phyloP scores from a whole-genome alignment of 306 rosid species.

The Arachis stenosperma region DNA sequence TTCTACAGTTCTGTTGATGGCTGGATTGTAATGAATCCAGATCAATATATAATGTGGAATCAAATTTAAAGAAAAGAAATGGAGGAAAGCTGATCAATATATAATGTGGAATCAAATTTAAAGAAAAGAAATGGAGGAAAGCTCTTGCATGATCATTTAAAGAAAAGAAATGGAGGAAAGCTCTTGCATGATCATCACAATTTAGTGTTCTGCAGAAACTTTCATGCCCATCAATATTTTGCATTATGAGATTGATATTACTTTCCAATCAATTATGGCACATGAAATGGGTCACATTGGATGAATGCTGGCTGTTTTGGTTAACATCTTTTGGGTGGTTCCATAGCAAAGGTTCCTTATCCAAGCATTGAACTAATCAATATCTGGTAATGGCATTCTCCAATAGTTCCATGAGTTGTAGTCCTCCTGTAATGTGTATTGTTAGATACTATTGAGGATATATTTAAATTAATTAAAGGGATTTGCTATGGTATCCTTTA shows the following conservation, averaged over 20 bases:
- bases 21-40: slow-evolving; percentile 25
- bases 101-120: slow-evolving; percentile 5
- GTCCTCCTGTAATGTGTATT: slow-evolving; percentile 67
- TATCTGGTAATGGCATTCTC: slow-evolving; percentile 75
- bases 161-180: slow-evolving; percentile 1
- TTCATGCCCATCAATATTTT: slow-evolving; percentile 36
- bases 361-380: slow-evolving; percentile 43
- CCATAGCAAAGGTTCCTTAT: slow-evolving; percentile 26
- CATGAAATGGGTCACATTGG: not conserved
- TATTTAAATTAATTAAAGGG: no score
- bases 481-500: no score
- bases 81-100: slow-evolving; percentile 32
- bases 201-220: slow-evolving; percentile 30
- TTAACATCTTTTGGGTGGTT: slow-evolving; percentile 17
- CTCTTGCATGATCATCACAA: slow-evolving; percentile 32
- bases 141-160: slow-evolving; percentile 23
- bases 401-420: slow-evolving; percentile 93
- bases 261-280: slow-evolving; percentile 28
- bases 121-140: slow-evolving; percentile 13
- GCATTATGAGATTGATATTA: slow-evolving; percentile 6
- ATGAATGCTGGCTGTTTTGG: slow-evolving; percentile 11
- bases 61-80: slow-evolving; percentile 10
- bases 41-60: slow-evolving; percentile 35
- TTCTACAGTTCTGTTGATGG: slow-evolving; percentile 21
- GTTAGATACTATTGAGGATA: no score